Evolutionary conservation across 805 yeast genomes (phyloP).

Genomic region (Kazachstania kunashirensis): DNA sequence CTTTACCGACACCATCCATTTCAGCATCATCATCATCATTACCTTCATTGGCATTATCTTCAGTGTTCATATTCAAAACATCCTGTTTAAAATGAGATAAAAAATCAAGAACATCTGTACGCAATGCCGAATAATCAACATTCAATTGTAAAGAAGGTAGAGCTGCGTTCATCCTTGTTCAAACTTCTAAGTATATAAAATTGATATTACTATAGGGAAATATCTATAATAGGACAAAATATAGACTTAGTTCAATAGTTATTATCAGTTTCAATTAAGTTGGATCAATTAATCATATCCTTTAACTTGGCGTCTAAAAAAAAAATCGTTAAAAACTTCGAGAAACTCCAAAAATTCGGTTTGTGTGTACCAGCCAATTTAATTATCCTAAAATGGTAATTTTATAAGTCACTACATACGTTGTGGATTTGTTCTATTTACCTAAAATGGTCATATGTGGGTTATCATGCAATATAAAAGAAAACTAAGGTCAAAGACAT

Average conservation of each 20-base stretch:
- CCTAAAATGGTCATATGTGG: too few species aligned
- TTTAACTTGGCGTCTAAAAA: too few species aligned
- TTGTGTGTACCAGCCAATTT: background rate
- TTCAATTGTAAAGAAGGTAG: constrained; percentile 60
- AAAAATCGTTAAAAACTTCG: too few species aligned
- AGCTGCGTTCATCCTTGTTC: constrained; percentile 25
- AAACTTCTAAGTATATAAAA: too few species aligned
- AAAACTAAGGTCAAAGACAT: too few species aligned
- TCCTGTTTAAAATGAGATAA: constrained; percentile 50
- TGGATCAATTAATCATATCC: too few species aligned
- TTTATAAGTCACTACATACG: constrained; percentile 1
- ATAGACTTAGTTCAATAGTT: too few species aligned
- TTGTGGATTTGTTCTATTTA: background rate
- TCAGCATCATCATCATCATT: constrained; percentile 24
- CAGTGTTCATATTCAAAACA: constrained; percentile 16
- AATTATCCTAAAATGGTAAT: constrained; percentile 3
- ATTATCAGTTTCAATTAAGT: too few species aligned
- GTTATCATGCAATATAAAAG: too few species aligned
- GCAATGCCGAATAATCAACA: constrained; percentile 62
- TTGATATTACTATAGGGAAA: too few species aligned
- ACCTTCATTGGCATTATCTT: constrained; percentile 12
- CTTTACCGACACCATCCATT: constrained; percentile 28
- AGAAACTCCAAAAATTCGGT: background rate
- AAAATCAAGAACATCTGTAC: constrained; percentile 52
- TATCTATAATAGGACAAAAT: too few species aligned